Base-by-base conservation (phyloP, 1,284 basidiomycete species). In the Cutaneotrichosporon cavernicola region DNA sequence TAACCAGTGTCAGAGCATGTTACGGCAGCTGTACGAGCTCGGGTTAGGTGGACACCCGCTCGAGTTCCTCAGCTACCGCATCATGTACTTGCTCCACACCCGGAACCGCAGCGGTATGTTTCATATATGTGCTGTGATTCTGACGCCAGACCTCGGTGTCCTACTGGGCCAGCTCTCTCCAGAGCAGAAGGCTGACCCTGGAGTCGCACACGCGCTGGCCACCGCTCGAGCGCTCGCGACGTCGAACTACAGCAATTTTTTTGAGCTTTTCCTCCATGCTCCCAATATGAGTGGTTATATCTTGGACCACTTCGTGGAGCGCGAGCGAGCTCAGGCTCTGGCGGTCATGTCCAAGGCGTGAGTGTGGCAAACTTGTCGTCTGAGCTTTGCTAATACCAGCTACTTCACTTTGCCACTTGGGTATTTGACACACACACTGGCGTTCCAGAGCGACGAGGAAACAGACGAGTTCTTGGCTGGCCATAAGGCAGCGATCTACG, bases 261-360 rank as follows among this genome's bases (percentile, higher is more conserved):
- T 98, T 83, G 85, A 87, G 68, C 83, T 95, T 58, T 99, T 92
- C 81, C 73, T 87, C 70, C 84, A 85, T 65, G 91, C 93, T 52
- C 95, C 95, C 50, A 96, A 96, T 78, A 98, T 99, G 97, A 92
- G 93, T 58, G 94, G 88, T 63, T 98, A 98, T 80, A 93, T 99
- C 76, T 97, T 99, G 92, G 96, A 99, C 81, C 94, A 98, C 80
- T 97, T 99, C 78, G 90, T 97, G 71, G 88, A 90, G 75, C 87
- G 97, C 69, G 97, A 98, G 82, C 84, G 97, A 62, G 86, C 91
- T 62, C 87, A 88, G 66, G 94, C 94, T 1, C 81, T 99, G 63
- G 86, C 92, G 72, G 87, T 90, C 71, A 94, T 99, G 83, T 87
- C 92, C 46, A 95, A 90, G 85, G 90, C 91, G 94, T 96, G 72